Evolutionary conservation across 768 basidiomycete genomes (phyloP).

Genomic region (Tephrocybe sp.): DNA sequence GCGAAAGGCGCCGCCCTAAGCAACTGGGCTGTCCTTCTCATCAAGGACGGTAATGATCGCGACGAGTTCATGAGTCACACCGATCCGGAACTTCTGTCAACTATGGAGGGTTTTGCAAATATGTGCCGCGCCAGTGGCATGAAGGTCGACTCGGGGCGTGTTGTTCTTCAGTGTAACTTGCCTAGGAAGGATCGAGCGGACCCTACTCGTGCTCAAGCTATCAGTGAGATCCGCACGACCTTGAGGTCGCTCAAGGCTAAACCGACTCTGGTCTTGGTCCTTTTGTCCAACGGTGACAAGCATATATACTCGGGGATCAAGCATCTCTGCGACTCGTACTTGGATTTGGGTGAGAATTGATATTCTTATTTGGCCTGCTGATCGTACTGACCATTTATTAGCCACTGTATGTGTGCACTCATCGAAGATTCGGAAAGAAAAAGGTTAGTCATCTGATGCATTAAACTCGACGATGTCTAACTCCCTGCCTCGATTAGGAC

Average conservation of each 20-base stretch:
- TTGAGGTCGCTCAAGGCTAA: constrained; percentile 41
- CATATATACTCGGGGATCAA: constrained; percentile 78
- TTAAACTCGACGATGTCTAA: no score
- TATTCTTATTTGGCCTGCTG: not conserved
- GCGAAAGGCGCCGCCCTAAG: constrained; percentile 50
- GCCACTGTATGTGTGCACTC: constrained; percentile 76
- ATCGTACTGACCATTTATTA: constrained; percentile 9
- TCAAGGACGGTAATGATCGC: constrained; percentile 52
- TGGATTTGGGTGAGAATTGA: constrained; percentile 49
- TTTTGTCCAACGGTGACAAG: constrained; percentile 70
- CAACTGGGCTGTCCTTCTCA: constrained; percentile 68
- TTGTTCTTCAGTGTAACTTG: constrained; percentile 39
- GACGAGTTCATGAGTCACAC: constrained; percentile 55
- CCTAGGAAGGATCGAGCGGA: constrained; percentile 52
- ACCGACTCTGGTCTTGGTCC: constrained; percentile 59
- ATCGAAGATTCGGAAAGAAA: constrained; percentile 66
- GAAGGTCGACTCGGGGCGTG: constrained; percentile 34
- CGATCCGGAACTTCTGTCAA: constrained; percentile 51
- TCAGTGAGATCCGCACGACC: constrained; percentile 38
- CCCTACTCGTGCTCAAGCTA: constrained; percentile 50
- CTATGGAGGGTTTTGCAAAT: constrained; percentile 49
- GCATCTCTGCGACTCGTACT: constrained; percentile 59
- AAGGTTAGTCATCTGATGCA: constrained; percentile 32
- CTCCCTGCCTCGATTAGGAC: constrained; percentile 39
- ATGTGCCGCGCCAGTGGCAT: constrained; percentile 72